phyloP scores from a whole-genome alignment of 106 monocot species.

The Xerophyta viscosa region DNA sequence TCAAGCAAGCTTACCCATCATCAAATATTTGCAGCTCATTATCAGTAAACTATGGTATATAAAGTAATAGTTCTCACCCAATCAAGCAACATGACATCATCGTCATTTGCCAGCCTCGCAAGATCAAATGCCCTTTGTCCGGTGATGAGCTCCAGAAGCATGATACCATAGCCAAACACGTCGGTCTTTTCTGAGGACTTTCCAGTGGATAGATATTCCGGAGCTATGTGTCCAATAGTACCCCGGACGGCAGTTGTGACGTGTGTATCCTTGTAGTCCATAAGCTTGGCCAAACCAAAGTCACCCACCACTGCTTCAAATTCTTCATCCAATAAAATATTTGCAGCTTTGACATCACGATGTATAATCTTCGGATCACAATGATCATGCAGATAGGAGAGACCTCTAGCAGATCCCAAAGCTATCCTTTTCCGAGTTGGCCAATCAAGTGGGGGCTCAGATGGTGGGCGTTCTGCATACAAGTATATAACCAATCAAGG shows the following conservation, averaged over 20 bases:
- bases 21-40: too few relatives aligned
- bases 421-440: slow-evolving; percentile 64
- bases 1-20: too few relatives aligned
- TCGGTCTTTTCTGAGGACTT: slow-evolving; percentile 98
- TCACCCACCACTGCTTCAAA: slow-evolving; percentile 97
- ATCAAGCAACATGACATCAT: slow-evolving; percentile 97
- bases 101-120: slow-evolving; percentile 92
- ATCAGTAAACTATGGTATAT: too few relatives aligned
- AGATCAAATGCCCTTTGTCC: slow-evolving; percentile 99
- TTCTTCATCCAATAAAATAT: slow-evolving; percentile 92
- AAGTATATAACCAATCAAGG: neutral
- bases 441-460: slow-evolving; percentile 77
- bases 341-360: slow-evolving; percentile 97
- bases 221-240: slow-evolving; percentile 95
- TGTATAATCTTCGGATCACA: slow-evolving; percentile 99
- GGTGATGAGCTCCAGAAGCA: slow-evolving; percentile 94
- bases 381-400: slow-evolving; percentile 94
- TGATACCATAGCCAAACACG: slow-evolving; percentile 97
- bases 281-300: slow-evolving; percentile 92
- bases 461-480: slow-evolving; percentile 49
- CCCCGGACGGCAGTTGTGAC: slow-evolving; percentile 94
- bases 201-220: slow-evolving; percentile 91
- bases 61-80: too few relatives aligned
- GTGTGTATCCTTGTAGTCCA: slow-evolving; percentile 99
- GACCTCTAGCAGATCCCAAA: slow-evolving; percentile 82